Percentiles rank a stretch among this genome's conserved stretches.
Conservation (phyloP, 768 basidiomycete genomes). For the Tremella mesenterica region DNA sequence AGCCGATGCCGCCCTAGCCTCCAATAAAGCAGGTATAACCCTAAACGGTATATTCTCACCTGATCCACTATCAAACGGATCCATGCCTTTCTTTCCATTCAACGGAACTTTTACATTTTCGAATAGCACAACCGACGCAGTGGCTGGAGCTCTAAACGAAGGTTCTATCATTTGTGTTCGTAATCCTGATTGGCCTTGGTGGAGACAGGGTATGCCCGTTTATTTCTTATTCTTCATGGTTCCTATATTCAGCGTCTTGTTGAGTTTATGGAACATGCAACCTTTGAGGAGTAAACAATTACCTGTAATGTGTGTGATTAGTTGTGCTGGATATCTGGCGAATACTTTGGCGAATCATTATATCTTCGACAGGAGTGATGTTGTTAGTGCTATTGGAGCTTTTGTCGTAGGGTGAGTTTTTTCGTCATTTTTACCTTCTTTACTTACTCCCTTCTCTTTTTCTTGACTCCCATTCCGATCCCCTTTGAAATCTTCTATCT, state of each 20-base stretch:
- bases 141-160: conserved; percentile 47
- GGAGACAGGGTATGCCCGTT: conserved; percentile 70
- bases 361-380: conserved; percentile 51
- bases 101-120: conserved; percentile 41
- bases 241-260: conserved; percentile 49
- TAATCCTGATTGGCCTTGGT: conserved; percentile 60
- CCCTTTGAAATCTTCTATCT: background rate
- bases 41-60: conserved; percentile 62
- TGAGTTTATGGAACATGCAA: conserved; percentile 69
- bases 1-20: conserved; percentile 47
- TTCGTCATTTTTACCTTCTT: background rate
- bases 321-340: conserved; percentile 54
- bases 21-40: conserved; percentile 52
- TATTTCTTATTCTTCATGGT: conserved; percentile 47
- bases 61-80: conserved; percentile 49
- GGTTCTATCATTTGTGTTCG: conserved; percentile 59
- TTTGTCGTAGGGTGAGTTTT: conserved; percentile 32
- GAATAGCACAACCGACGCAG: conserved; percentile 25
- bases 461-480: background rate
- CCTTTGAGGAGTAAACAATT: conserved; percentile 64
- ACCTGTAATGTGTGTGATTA: conserved; percentile 74
- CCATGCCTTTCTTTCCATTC: conserved; percentile 41
- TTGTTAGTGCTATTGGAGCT: conserved; percentile 30
- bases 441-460: background rate
- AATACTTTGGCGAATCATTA: conserved; percentile 77